Conservation (phyloP, 352 stramenopile genomes). For the Aphanomyces invadans region DNA sequence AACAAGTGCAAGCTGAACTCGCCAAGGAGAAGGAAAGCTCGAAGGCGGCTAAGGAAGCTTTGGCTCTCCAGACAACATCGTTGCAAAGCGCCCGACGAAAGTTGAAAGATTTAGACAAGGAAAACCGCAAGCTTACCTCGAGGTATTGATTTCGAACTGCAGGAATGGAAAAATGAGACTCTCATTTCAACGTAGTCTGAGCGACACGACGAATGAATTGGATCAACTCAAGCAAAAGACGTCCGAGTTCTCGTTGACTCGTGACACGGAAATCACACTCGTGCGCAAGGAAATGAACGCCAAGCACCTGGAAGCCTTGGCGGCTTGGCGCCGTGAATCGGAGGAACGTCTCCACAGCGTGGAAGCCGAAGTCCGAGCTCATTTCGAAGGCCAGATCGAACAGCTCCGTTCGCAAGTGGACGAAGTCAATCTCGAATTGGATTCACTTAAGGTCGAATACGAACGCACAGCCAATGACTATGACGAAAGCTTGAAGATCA, state of each 20-base stretch:
- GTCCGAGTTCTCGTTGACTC: slow-evolving; percentile 57
- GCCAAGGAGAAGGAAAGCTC: slow-evolving; percentile 52
- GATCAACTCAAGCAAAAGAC: slow-evolving; percentile 68
- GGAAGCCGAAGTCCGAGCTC: slow-evolving; percentile 63
- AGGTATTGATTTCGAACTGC: slow-evolving; percentile 7
- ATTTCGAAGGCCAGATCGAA: slow-evolving; percentile 52
- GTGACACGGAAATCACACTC: slow-evolving; percentile 57
- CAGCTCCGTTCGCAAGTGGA: slow-evolving; percentile 55
- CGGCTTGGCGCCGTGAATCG: slow-evolving; percentile 69
- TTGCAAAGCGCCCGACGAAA: slow-evolving; percentile 50
- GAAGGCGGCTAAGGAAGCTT: slow-evolving; percentile 64
- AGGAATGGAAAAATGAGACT: not conserved
- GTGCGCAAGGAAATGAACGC: slow-evolving; percentile 68
- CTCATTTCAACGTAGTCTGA: slow-evolving; percentile 35
- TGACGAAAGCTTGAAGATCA: slow-evolving; percentile 64
- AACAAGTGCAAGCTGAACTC: slow-evolving; percentile 45
- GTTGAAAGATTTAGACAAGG: slow-evolving; percentile 67
- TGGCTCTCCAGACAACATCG: slow-evolving; percentile 60
- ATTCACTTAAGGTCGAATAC: slow-evolving; percentile 63
- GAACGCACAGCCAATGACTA: slow-evolving; percentile 74
- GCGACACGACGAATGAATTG: slow-evolving; percentile 53
- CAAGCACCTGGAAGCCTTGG: slow-evolving; percentile 64
- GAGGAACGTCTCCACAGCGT: slow-evolving; percentile 61
- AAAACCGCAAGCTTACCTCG: slow-evolving; percentile 35
- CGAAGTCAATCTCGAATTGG: slow-evolving; percentile 48